Percentiles rank a stretch among this genome's conserved stretches.
phyloP scores from a whole-genome alignment of 2,329 filamentous ascomycete genomes.

The Penicillium expansum region DNA sequence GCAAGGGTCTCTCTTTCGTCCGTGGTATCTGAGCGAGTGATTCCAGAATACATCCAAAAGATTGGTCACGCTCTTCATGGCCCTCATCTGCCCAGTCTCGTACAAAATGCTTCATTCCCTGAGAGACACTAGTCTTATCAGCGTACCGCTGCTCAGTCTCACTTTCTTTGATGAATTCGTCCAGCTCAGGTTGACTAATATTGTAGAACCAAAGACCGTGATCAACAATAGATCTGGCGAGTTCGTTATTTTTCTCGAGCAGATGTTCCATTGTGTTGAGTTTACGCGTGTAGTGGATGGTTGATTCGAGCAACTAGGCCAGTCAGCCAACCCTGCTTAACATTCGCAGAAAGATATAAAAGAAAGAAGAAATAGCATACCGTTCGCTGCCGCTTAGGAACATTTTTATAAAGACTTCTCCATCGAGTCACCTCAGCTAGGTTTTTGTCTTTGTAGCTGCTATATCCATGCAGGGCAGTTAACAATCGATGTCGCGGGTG shows the following conservation, averaged over 20 bases:
- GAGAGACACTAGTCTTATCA: slow-evolving; percentile 51
- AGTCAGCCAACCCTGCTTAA: neutral
- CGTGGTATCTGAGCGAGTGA: slow-evolving; percentile 20
- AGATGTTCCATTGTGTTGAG: slow-evolving; percentile 46
- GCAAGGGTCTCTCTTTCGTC: slow-evolving; percentile 24
- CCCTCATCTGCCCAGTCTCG: slow-evolving; percentile 57
- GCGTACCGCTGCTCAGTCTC: slow-evolving; percentile 37
- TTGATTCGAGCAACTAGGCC: slow-evolving; percentile 52
- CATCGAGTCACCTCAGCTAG: slow-evolving; percentile 21
- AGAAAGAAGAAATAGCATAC: slow-evolving; percentile 3
- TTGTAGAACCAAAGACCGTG: slow-evolving; percentile 49
- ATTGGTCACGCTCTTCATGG: slow-evolving; percentile 44
- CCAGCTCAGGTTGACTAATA: slow-evolving; percentile 46
- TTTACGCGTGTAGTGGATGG: slow-evolving; percentile 57
- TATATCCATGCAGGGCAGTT: slow-evolving; percentile 27
- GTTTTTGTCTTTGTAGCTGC: slow-evolving; percentile 22
- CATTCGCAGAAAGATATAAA: neutral
- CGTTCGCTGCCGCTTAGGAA: slow-evolving; percentile 17
- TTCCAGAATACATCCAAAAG: slow-evolving; percentile 36
- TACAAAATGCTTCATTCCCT: slow-evolving; percentile 58
- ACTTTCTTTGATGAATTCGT: slow-evolving; percentile 42
- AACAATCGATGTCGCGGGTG: slow-evolving; percentile 30
- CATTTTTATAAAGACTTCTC: slow-evolving; percentile 23
- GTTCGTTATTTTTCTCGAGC: slow-evolving; percentile 45
- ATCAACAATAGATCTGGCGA: slow-evolving; percentile 50